Conservation (phyloP, 768 basidiomycete species). For the Boletus vinaceobasis region DNA sequence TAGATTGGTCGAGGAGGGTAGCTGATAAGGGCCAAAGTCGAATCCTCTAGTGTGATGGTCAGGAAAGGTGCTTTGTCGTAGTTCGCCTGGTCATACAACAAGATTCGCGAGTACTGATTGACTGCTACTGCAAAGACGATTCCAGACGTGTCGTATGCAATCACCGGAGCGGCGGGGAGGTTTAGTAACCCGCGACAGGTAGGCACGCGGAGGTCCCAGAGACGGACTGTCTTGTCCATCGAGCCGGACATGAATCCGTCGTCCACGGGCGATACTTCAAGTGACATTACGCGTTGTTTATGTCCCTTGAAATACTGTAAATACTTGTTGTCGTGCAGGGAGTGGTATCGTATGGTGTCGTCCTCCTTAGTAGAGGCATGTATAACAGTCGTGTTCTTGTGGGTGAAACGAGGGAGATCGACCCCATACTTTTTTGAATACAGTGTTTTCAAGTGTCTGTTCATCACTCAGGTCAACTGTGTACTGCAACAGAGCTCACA, state of each 20-base stretch:
- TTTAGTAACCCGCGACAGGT: slow-evolving; percentile 75
- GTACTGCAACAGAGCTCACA: slow-evolving; percentile 10
- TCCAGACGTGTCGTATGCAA: slow-evolving; percentile 82
- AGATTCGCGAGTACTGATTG: slow-evolving; percentile 76
- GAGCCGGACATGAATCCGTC: slow-evolving; percentile 96
- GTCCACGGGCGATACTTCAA: slow-evolving; percentile 89
- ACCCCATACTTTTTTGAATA: slow-evolving; percentile 97
- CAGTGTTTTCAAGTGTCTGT: slow-evolving; percentile 70
- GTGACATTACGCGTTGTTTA: slow-evolving; percentile 80
- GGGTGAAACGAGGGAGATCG: slow-evolving; percentile 91
- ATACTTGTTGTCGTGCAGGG: slow-evolving; percentile 94
- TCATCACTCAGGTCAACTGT: slow-evolving; percentile 27
- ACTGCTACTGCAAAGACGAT: slow-evolving; percentile 85
- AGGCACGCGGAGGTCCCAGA: slow-evolving; percentile 90
- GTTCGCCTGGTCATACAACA: slow-evolving; percentile 81
- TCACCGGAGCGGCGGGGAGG: slow-evolving; percentile 69
- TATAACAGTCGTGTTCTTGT: slow-evolving; percentile 79
- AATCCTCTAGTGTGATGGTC: slow-evolving; percentile 78
- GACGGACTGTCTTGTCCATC: slow-evolving; percentile 88
- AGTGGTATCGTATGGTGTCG: slow-evolving; percentile 92
- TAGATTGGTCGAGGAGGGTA: slow-evolving; percentile 86
- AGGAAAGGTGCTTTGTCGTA: slow-evolving; percentile 93
- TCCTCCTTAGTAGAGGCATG: slow-evolving; percentile 95
- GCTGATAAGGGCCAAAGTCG: slow-evolving; percentile 65
- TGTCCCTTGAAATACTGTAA: slow-evolving; percentile 95